These are phyloP conservation scores for Colletotrichum spaethianum DNA, from an alignment of 2,329 filamentous ascomycete genomes.

Conservation along the genomic window DNA sequence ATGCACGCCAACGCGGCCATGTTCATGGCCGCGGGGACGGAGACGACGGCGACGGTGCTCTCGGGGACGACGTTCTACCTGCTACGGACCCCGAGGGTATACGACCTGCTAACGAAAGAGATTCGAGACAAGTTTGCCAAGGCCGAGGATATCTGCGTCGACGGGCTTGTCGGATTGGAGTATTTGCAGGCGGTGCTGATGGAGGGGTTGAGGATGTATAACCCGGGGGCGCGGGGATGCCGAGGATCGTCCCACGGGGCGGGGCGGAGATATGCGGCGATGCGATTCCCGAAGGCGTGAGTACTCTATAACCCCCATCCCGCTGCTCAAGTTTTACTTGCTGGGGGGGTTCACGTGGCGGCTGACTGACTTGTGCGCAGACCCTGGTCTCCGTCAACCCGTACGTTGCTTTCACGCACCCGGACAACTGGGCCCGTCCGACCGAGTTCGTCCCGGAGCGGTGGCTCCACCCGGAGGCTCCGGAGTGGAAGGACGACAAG, in stretches of 20 bases:
- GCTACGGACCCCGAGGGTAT: conserved; percentile 47
- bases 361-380: conserved; percentile 1
- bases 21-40: conserved; percentile 56
- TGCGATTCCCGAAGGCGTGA: conserved; percentile 52
- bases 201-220: conserved; percentile 55
- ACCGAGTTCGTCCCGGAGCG: conserved; percentile 63
- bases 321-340: no score
- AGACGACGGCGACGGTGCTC: conserved; percentile 62
- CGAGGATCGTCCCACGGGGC: conserved; percentile 48
- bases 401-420: conserved; percentile 29
- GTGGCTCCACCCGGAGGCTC: conserved; percentile 48
- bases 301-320: conserved; percentile 37
- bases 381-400: conserved; percentile 32
- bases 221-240: conserved; percentile 46
- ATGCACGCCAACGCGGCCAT: conserved; percentile 42
- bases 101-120: conserved; percentile 53
- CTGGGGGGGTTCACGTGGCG: not conserved
- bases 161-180: conserved; percentile 46
- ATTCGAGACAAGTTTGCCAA: conserved; percentile 54
- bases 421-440: conserved; percentile 59
- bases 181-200: conserved; percentile 59
- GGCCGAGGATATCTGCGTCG: conserved; percentile 56
- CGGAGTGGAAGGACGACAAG: conserved; percentile 51
- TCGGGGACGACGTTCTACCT: conserved; percentile 59
- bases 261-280: conserved; percentile 51